Evolutionary conservation across 192 early-diverging fungal genomes (phyloP).

Genomic region (Diversispora epigaea): DNA sequence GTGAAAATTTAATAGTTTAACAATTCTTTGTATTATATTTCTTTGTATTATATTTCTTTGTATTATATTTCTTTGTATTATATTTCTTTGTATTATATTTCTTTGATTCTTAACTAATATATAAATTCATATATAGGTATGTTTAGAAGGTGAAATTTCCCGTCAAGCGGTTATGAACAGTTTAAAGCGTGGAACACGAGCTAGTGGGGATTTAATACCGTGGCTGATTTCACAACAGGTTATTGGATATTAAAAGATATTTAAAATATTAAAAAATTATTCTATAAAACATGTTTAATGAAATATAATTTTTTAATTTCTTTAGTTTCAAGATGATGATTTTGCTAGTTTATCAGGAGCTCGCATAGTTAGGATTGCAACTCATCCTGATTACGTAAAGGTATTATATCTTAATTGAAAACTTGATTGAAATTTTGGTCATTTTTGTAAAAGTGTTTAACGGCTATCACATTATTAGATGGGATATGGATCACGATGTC

Average conservation of each 20-base stretch:
- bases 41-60: neutral
- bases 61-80: conserved; percentile 10
- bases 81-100: neutral
- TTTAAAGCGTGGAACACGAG: conserved; percentile 81
- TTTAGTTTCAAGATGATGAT: conserved; percentile 90
- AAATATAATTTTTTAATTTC: too few species aligned
- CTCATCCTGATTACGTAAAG: conserved; percentile 92
- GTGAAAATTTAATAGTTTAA: neutral
- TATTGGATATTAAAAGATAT: conserved; percentile 32
- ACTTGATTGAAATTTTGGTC: too few species aligned
- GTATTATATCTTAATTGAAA: neutral
- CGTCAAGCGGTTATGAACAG: conserved; percentile 78
- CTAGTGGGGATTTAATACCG: conserved; percentile 93
- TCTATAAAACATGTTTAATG: too few species aligned
- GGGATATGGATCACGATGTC: conserved; percentile 93
- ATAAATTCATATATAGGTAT: conserved; percentile 59
- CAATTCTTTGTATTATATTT: neutral
- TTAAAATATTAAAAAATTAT: too few species aligned
- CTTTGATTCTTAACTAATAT: neutral
- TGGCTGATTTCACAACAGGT: conserved; percentile 91
- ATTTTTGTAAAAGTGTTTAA: neutral
- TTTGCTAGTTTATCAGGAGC: conserved; percentile 94
- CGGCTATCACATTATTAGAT: conserved; percentile 48
- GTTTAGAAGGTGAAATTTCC: conserved; percentile 94
- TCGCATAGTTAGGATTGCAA: conserved; percentile 96